Percentiles rank a stretch among this genome's conserved stretches.
Evolutionary conservation across 495 filamentous ascomycete species (phyloP).

Genomic region (Parachaetomium inaequale): DNA sequence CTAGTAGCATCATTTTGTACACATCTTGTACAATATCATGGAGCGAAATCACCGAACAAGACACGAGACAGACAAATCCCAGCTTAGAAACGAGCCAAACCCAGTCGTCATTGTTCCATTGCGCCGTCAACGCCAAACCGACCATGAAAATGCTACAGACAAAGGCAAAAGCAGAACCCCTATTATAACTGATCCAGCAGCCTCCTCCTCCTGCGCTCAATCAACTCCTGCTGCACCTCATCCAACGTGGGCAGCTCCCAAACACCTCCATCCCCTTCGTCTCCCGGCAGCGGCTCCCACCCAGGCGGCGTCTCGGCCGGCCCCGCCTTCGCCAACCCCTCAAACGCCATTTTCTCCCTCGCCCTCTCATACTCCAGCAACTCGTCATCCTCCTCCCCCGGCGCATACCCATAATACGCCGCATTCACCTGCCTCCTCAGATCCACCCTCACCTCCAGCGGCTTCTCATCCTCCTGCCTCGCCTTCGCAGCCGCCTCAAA

Average conservation of each 20-base stretch:
- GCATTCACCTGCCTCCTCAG: constrained; percentile 85
- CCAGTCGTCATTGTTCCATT: not conserved
- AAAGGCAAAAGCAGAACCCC: not conserved
- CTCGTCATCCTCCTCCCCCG: constrained; percentile 88
- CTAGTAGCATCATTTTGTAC: not conserved
- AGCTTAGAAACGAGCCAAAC: not conserved
- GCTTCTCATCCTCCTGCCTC: constrained; percentile 50
- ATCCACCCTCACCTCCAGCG: constrained; percentile 59
- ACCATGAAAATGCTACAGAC: constrained; percentile 26
- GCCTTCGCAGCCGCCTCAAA: constrained; percentile 74
- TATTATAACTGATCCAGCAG: constrained; percentile 60
- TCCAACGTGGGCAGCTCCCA: constrained; percentile 85
- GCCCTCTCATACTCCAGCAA: constrained; percentile 75
- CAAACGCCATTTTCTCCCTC: constrained; percentile 78
- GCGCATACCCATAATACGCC: constrained; percentile 90
- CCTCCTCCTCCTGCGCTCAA: constrained; percentile 77
- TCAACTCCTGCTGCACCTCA: constrained; percentile 87
- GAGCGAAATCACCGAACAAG: not conserved
- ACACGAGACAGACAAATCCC: not conserved
- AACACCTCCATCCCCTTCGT: constrained; percentile 72
- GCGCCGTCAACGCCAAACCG: constrained; percentile 21
- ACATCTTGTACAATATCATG: not conserved
- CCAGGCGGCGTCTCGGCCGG: constrained; percentile 47
- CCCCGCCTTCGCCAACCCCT: constrained; percentile 48
- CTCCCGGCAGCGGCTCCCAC: constrained; percentile 86